Percentiles rank a stretch among this genome's conserved stretches.
Evolutionary conservation across 2,329 filamentous ascomycete genomes (phyloP).

Genomic region (Arthrobotrys musiformis): DNA sequence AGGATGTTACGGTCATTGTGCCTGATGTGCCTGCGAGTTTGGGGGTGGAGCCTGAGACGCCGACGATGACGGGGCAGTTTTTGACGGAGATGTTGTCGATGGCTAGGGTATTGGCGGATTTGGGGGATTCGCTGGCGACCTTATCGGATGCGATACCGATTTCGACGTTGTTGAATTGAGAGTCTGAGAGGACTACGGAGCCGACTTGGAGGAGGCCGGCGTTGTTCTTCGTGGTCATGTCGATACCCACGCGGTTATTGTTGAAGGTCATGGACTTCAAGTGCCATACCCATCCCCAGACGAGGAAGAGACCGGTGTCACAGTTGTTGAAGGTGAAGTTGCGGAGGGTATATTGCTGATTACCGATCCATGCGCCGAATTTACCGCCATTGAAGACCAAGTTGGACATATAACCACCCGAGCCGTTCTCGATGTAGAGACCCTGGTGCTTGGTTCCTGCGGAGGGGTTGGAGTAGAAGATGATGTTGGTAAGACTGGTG

Average conservation of each 20-base stretch:
- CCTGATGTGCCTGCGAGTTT: slow-evolving; percentile 36
- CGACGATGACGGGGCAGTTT: slow-evolving; percentile 78
- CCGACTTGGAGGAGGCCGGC: slow-evolving; percentile 75
- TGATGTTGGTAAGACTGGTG: slow-evolving; percentile 70
- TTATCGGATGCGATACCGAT: slow-evolving; percentile 78
- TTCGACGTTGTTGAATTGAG: slow-evolving; percentile 77
- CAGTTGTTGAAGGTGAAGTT: slow-evolving; percentile 83
- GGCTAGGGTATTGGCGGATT: slow-evolving; percentile 66
- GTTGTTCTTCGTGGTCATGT: slow-evolving; percentile 69
- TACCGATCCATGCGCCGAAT: slow-evolving; percentile 66
- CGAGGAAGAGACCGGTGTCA: slow-evolving; percentile 84
- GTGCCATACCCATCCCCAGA: slow-evolving; percentile 85
- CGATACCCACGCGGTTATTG: slow-evolving; percentile 78
- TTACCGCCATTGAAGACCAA: slow-evolving; percentile 84
- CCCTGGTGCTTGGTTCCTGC: slow-evolving; percentile 65
- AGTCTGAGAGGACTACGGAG: slow-evolving; percentile 84
- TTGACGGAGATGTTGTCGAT: slow-evolving; percentile 69
- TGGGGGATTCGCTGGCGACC: slow-evolving; percentile 75
- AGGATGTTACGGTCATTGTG: slow-evolving; percentile 8
- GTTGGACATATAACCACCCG: slow-evolving; percentile 83
- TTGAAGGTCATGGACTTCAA: slow-evolving; percentile 77
- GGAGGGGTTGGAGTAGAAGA: slow-evolving; percentile 63
- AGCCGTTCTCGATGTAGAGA: slow-evolving; percentile 73
- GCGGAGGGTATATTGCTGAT: slow-evolving; percentile 79
- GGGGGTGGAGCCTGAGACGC: slow-evolving; percentile 76